A percentile compares a stretch with the other conserved stretches of the same genome.
These are phyloP conservation scores for Ganoderma sinense DNA, from an alignment of 1,284 basidiomycete genomes.

Conservation along the genomic window DNA sequence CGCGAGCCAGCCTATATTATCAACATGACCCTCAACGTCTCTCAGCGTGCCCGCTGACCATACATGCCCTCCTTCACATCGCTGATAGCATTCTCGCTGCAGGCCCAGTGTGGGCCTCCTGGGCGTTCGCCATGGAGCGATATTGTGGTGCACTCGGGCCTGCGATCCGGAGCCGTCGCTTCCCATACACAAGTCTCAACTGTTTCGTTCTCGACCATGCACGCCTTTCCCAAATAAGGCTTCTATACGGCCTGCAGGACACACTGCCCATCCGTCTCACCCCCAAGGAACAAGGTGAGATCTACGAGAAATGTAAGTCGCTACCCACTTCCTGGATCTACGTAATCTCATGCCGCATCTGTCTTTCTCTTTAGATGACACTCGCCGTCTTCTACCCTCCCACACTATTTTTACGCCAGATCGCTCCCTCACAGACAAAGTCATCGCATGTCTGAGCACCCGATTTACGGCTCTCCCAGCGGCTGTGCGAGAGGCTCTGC, in stretches of 20 bases:
- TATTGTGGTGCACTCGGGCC: slow-evolving; percentile 3
- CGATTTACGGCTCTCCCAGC: too few relatives aligned
- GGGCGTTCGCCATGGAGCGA: background rate
- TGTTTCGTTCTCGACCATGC: slow-evolving; percentile 28
- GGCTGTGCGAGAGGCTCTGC: too few relatives aligned
- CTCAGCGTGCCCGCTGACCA: background rate
- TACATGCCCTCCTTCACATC: slow-evolving; percentile 22
- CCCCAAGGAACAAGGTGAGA: too few relatives aligned
- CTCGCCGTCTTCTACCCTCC: too few relatives aligned
- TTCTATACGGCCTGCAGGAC: slow-evolving; percentile 18
- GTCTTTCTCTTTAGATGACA: too few relatives aligned
- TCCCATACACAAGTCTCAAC: background rate
- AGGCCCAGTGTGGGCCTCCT: slow-evolving; percentile 44
- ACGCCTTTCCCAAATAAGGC: slow-evolving; percentile 17
- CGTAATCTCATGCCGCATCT: too few relatives aligned
- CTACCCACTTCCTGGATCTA: too few relatives aligned
- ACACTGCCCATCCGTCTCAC: too few relatives aligned
- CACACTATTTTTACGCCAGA: too few relatives aligned
- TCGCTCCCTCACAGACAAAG: too few relatives aligned
- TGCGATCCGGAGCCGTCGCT: background rate
- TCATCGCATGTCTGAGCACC: too few relatives aligned
- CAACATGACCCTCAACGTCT: slow-evolving; percentile 28
- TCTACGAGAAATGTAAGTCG: too few relatives aligned
- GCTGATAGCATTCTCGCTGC: slow-evolving; percentile 38
- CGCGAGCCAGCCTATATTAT: slow-evolving; percentile 43